These are phyloP conservation scores for Niveomyces coronatus DNA, from an alignment of 2,329 filamentous ascomycete genomes.

Conservation along the genomic window DNA sequence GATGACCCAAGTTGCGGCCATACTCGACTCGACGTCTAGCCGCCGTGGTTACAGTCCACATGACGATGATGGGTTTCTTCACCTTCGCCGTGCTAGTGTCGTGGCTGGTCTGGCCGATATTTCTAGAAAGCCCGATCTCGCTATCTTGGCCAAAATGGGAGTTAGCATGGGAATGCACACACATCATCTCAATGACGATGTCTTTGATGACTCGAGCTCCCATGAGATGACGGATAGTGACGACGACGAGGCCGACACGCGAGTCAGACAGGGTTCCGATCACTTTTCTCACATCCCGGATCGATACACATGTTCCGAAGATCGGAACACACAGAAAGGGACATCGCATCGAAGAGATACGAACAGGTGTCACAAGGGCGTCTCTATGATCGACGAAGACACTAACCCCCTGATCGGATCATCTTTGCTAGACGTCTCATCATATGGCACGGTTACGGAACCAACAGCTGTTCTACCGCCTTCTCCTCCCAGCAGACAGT, in stretches of 20 bases:
- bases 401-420: not conserved
- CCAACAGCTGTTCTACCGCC: slow-evolving; percentile 1
- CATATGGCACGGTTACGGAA: slow-evolving; percentile 7
- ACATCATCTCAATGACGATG: slow-evolving; percentile 55
- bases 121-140: slow-evolving; percentile 48
- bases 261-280: slow-evolving; percentile 16
- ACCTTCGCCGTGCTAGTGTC: slow-evolving; percentile 35
- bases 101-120: slow-evolving; percentile 43
- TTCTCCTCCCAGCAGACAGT: slow-evolving; percentile 17
- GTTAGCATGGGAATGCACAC: slow-evolving; percentile 67
- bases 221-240: slow-evolving; percentile 23
- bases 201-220: slow-evolving; percentile 35
- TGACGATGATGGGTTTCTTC: slow-evolving; percentile 18
- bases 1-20: slow-evolving; percentile 30
- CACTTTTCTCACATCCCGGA: slow-evolving; percentile 4
- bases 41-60: slow-evolving; percentile 36
- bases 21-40: slow-evolving; percentile 33
- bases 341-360: too few relatives aligned
- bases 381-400: not conserved
- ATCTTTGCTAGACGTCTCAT: not conserved
- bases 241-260: slow-evolving; percentile 20
- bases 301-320: slow-evolving; percentile 1
- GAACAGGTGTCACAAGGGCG: too few relatives aligned
- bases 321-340: not conserved
- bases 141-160: slow-evolving; percentile 43